These are phyloP conservation scores for Colletotrichum navitas DNA, from an alignment of 2,329 filamentous ascomycete species.

Conservation along the genomic window DNA sequence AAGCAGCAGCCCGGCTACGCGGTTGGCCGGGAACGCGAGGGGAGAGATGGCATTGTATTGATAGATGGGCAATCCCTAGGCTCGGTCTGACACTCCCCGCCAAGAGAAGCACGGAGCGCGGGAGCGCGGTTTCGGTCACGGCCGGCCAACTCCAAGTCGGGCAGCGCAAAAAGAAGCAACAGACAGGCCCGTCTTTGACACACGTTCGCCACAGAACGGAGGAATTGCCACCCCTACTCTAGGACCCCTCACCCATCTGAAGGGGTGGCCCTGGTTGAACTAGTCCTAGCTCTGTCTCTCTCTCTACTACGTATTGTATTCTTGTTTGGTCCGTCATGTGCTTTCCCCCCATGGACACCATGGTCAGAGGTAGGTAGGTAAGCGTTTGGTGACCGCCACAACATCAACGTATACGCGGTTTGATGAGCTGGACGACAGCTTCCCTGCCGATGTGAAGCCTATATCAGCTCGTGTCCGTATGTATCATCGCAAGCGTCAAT, in stretches of 20 bases:
- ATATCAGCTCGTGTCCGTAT: not conserved
- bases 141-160: conserved; percentile 2
- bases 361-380: not conserved
- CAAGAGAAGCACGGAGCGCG: not conserved
- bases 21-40: not conserved
- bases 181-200: not conserved
- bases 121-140: not conserved
- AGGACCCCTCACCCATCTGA: not conserved
- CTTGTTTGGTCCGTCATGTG: not conserved
- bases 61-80: not conserved
- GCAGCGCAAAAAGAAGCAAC: conserved; percentile 10
- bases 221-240: not conserved
- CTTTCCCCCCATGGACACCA: too few species aligned
- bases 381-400: not conserved
- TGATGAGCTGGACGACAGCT: not conserved
- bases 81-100: not conserved
- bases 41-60: not conserved
- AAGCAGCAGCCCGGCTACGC: not conserved
- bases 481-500: too few species aligned
- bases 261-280: not conserved
- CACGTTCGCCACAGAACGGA: not conserved
- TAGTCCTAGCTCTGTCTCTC: not conserved
- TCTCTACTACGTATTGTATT: too few species aligned
- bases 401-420: not conserved
- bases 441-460: not conserved